Evolutionary conservation across 768 basidiomycete species (phyloP), one percentile per base, ranked within the genome.

Genomic region (Agrocybe pediades): DNA sequence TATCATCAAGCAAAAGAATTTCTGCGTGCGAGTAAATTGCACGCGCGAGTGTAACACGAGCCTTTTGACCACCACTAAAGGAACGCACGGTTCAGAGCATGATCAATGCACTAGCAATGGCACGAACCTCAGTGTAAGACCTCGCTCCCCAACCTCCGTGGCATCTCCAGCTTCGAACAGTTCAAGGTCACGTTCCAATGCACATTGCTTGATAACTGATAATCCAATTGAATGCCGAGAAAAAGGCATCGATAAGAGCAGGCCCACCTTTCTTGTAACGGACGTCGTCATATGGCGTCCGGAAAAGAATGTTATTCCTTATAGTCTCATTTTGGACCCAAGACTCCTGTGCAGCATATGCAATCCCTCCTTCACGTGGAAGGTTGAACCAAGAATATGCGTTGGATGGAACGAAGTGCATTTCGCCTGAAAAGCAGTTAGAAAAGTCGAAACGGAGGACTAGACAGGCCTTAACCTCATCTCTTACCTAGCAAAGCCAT

Each of bases 1-100:
- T 82, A 62, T 92, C 90, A 61, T 92, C 90, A 48, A 92, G 68
- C 4, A 92, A 70, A 6, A 92, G 62, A 20, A 84, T 81, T 27
- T 81, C 66, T 0, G 88, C 84, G 11, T 69, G 68, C 2, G 77
- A 78, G 49, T 80, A 79, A 1, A 79, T 65, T 9, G 77, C 77
- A 17, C 77, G 68, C n/a, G 50, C 50, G 20, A 51, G 23, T n/a
- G 50, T 51, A 45, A 51, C 41, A 3, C 9, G 7, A 33, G 44
- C 50, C 42, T 51, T 51, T 21, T 51, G 50, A 30, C 50, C 50
- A 11, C 50, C 50, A 23, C 50, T 51, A 30, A 6, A 9, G 25
- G 6, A 7, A 21, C 7, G 11, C 15, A 30, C 15, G 24, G 11
- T 11, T 27, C 2, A 51, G 21, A 11, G n/a, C 11, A 25, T 41